A percentile compares a stretch with the other conserved stretches of the same genome.
Evolutionary conservation across 768 basidiomycete genomes (phyloP).

Genomic region (Cyclocybe aegerita): DNA sequence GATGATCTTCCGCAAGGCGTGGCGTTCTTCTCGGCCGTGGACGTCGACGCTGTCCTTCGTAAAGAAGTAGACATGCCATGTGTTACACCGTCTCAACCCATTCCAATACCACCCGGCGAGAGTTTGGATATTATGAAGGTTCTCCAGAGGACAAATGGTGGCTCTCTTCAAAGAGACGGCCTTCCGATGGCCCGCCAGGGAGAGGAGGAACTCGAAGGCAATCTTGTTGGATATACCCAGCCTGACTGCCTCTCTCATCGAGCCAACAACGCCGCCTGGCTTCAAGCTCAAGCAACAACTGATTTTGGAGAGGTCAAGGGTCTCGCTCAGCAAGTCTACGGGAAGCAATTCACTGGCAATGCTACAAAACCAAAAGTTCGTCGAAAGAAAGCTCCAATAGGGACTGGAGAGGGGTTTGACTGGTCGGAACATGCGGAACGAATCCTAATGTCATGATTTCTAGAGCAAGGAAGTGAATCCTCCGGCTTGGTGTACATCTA

Average conservation of each 20-base stretch:
- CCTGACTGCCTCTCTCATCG: constrained; percentile 69
- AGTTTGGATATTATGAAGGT: constrained; percentile 69
- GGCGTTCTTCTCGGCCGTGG: constrained; percentile 96
- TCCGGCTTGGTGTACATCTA: no score
- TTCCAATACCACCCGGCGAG: constrained; percentile 84
- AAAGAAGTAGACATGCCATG: constrained; percentile 98
- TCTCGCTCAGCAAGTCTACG: constrained; percentile 55
- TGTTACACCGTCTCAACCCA: constrained; percentile 88
- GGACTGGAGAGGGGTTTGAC: constrained; percentile 41
- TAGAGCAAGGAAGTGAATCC: no score
- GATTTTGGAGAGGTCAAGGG: constrained; percentile 72
- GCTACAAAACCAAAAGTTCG: constrained; percentile 17
- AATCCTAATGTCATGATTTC: constrained; percentile 9
- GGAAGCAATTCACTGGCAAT: constrained; percentile 38
- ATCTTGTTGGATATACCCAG: constrained; percentile 47
- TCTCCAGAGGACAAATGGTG: constrained; percentile 67
- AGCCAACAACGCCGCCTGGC: constrained; percentile 59
- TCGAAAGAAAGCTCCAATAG: constrained; percentile 29
- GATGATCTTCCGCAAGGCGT: constrained; percentile 94
- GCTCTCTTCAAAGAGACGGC: constrained; percentile 63
- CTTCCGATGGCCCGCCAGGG: constrained; percentile 45
- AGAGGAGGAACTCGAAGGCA: constrained; percentile 24
- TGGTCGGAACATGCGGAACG: constrained; percentile 41
- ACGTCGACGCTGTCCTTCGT: constrained; percentile 85
- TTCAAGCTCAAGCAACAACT: constrained; percentile 74